A percentile compares a stretch with the other conserved stretches of the same genome.
Conservation (phyloP, 805 yeast species). For the Candida tammaniensis region DNA sequence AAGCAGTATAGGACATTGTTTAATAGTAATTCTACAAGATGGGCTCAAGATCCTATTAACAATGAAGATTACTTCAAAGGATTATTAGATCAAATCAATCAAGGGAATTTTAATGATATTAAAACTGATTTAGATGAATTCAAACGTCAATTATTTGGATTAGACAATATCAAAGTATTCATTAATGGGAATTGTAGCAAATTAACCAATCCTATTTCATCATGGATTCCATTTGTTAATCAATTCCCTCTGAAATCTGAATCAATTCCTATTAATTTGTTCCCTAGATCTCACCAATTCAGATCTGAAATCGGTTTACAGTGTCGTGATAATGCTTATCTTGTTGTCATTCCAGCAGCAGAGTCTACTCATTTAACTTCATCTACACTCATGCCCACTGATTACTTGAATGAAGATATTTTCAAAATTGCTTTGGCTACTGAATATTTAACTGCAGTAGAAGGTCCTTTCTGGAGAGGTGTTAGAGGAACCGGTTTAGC, state of each 20-base stretch:
- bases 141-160: conserved; percentile 49
- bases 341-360: conserved; percentile 77
- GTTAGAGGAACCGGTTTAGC: conserved; percentile 94
- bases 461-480: conserved; percentile 97
- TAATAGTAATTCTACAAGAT: conserved; percentile 59
- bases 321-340: conserved; percentile 53
- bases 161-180: conserved; percentile 62
- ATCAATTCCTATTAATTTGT: conserved; percentile 14
- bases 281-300: conserved; percentile 52
- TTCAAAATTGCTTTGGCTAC: conserved; percentile 70
- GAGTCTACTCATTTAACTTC: conserved; percentile 72
- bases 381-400: conserved; percentile 56
- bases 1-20: conserved; percentile 53
- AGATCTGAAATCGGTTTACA: conserved; percentile 54
- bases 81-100: conserved; percentile 45
- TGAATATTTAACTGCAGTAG: conserved; percentile 78
- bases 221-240: conserved; percentile 48
- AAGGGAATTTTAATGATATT: conserved; percentile 51
- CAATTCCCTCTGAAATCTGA: conserved; percentile 16
- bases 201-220: conserved; percentile 52
- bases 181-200: conserved; percentile 66
- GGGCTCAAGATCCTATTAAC: conserved; percentile 61
- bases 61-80: conserved; percentile 56
- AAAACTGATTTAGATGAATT: conserved; percentile 49
- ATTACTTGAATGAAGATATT: conserved; percentile 49